Evolutionary conservation across 148 eudicot species (phyloP).

Genomic region (Rhododendron vialii): DNA sequence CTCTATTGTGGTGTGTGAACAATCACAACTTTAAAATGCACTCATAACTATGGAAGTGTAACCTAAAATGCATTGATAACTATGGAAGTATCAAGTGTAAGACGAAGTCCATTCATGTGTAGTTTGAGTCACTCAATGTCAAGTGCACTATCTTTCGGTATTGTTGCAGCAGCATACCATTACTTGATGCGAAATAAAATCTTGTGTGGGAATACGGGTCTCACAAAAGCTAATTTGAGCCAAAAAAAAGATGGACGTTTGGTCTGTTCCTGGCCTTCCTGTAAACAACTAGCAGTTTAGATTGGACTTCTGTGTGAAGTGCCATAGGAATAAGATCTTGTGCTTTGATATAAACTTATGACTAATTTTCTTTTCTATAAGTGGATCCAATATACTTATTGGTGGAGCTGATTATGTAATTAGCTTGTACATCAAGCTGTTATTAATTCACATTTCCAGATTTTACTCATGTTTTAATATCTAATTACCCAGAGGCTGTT

Average conservation of each 20-base stretch:
- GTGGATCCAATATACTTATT: background rate
- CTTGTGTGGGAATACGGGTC: background rate
- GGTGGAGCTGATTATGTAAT: background rate
- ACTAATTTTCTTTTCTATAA: background rate
- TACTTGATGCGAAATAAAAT: background rate
- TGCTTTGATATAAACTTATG: background rate
- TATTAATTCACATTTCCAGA: background rate
- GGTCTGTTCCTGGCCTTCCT: background rate
- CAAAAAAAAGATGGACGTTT: background rate
- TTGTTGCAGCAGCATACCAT: background rate
- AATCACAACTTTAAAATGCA: background rate
- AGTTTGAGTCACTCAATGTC: background rate
- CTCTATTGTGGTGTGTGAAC: background rate
- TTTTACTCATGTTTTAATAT: background rate
- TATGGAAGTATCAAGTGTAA: background rate
- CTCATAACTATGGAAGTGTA: background rate
- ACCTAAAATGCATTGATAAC: background rate
- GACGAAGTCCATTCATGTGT: background rate
- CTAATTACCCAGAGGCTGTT: conserved; percentile 16
- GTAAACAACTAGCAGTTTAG: background rate
- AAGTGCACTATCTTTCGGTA: background rate
- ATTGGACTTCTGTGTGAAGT: background rate
- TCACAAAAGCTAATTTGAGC: background rate
- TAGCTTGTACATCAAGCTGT: background rate
- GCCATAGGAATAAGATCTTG: background rate